Evolutionary conservation across 163 green algal genomes (phyloP), one percentile per base, ranked within the genome.

Genomic region (Prototheca cutis): DNA sequence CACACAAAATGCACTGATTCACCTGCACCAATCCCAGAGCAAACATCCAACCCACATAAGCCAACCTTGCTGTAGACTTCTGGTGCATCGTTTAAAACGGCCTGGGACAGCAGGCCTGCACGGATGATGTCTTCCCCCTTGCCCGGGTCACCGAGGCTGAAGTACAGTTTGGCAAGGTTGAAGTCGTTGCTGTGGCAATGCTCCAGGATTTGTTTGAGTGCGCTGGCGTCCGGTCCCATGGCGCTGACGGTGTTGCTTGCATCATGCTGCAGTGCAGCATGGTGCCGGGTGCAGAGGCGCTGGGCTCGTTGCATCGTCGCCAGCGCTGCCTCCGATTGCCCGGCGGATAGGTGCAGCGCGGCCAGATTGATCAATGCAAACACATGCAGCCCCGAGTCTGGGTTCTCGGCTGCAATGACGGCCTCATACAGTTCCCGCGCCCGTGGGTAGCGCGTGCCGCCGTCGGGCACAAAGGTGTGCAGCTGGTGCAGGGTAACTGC

Each of bases 401-500:
- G 17, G 25, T 32, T 2, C 18, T 24, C 51, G 48, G 39, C 33
- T 24, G n/a, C 29, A 53, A 19, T 19, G 10, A 28, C 47, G 40
- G 33, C 24, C 5, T 54, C 17, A 42, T 69, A 69, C 10, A 55
- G 42, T 6, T 45, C 40, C 4, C 27, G 80, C 21, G 82, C 82
- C 31, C 84, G 74, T 15, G 68, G 53, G 10, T 88, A 52, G 0
- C 80, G 55, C 1, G 30, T 72, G 27, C 78, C 78, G 2, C 82
- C 82, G 59, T 90, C 74, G 13, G 82, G 82, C 1, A 24, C 48
- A 19, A 65, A 24, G 36, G 78, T 58, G 64, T 90, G 80, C 28
- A 84, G 59, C 24, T 64, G 33, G 24, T 90, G 82, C 42, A 89
- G 71, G 2, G 55, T 15, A 10, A 45, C 13, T 55, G 17, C 59